These are phyloP conservation scores for Dipteronia sinensis DNA, from an alignment of 345 rosid species.

Conservation along the genomic window DNA sequence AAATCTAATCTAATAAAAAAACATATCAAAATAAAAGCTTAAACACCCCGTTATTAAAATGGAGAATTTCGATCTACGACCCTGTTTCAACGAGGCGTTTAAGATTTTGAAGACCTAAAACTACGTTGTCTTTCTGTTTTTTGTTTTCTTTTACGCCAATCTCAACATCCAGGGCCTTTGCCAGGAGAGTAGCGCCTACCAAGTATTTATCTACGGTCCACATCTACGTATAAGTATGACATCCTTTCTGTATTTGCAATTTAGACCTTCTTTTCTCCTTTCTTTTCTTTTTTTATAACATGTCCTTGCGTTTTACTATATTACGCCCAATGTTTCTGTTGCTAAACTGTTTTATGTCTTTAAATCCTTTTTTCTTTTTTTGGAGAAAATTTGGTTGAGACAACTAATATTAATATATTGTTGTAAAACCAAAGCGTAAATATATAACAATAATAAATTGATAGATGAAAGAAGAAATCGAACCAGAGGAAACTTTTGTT, in stretches of 20 bases:
- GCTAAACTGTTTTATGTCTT: no score
- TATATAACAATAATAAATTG: no score
- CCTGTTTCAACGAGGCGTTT: slow-evolving; percentile 20
- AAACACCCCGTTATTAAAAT: slow-evolving; percentile 6
- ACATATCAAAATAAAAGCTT: not conserved
- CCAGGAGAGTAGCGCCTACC: not conserved
- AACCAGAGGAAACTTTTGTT: no score
- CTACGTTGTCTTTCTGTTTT: not conserved
- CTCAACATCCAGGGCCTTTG: not conserved
- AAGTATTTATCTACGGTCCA: not conserved
- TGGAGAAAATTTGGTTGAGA: no score
- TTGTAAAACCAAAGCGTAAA: no score
- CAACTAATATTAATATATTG: no score
- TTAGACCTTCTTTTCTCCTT: not conserved
- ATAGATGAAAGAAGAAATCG: no score
- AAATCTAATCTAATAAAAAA: not conserved
- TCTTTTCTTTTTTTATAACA: not conserved
- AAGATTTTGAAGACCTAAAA: slow-evolving; percentile 7
- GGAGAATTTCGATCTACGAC: not conserved
- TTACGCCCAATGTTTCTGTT: not conserved
- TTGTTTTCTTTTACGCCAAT: not conserved
- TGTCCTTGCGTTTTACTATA: not conserved
- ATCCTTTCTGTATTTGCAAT: not conserved
- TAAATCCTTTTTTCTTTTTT: no score
- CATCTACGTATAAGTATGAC: no score